These are phyloP conservation scores for Epichloe sylvatica DNA, from an alignment of 2,329 filamentous ascomycete genomes.

Conservation along the genomic window DNA sequence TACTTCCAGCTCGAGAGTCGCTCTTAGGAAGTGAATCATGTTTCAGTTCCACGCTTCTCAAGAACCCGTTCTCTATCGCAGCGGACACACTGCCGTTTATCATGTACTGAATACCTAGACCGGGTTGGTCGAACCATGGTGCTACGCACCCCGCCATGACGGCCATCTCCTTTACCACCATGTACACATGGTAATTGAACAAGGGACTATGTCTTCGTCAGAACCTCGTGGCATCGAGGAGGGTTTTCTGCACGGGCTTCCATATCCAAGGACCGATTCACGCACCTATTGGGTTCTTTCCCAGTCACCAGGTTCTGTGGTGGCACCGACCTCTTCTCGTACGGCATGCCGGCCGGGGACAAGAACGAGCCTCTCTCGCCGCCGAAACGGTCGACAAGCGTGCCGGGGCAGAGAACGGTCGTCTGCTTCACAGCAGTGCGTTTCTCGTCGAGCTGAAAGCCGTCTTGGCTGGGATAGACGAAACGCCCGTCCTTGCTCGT, in stretches of 20 bases:
- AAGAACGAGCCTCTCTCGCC: neutral
- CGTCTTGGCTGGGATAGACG: neutral
- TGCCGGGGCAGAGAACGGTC: neutral
- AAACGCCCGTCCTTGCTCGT: neutral
- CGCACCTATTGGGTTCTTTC: neutral
- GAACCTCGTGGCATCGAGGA: neutral
- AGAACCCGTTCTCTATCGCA: neutral
- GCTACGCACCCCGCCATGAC: neutral
- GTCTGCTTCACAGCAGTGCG: neutral
- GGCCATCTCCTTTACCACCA: neutral
- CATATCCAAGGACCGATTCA: neutral
- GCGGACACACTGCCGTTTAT: neutral
- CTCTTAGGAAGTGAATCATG: neutral
- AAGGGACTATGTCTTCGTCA: neutral
- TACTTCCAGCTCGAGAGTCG: neutral
- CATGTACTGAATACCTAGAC: neutral
- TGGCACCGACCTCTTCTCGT: neutral
- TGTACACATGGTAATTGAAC: constrained; percentile 1
- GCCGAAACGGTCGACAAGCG: neutral
- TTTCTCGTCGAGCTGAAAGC: neutral
- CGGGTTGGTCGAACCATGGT: constrained; percentile 2
- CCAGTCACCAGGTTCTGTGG: neutral
- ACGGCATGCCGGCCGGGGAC: neutral
- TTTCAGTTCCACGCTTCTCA: neutral
- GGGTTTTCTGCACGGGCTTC: neutral